phyloP scores from a whole-genome alignment of 2,329 filamentous ascomycete species.

The Geoglossum cookeanum region DNA sequence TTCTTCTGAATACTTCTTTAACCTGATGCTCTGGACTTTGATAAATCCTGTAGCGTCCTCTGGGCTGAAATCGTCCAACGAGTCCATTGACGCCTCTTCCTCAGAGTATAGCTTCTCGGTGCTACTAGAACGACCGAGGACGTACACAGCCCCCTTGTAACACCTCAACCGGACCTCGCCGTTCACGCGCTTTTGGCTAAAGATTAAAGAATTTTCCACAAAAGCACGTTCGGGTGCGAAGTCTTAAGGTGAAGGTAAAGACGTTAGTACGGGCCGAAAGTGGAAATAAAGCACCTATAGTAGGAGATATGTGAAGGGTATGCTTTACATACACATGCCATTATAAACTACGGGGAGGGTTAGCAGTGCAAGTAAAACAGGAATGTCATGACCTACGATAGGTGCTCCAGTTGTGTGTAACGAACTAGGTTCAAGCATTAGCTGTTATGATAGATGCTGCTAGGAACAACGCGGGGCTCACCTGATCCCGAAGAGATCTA shows the following conservation, averaged over 20 bases:
- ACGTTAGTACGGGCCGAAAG: too few species aligned
- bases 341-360: too few species aligned
- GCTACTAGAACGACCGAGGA: constrained; percentile 39
- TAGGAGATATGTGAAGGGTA: constrained; percentile 30
- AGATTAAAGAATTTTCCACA: constrained; percentile 43
- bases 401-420: constrained; percentile 46
- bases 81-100: constrained; percentile 50
- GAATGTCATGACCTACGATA: too few species aligned
- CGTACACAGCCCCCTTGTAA: constrained; percentile 47
- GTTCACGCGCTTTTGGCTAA: constrained; percentile 41
- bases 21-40: constrained; percentile 46
- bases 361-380: too few species aligned
- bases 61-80: constrained; percentile 47
- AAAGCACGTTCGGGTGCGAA: constrained; percentile 53
- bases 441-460: too few species aligned
- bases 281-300: constrained; percentile 43
- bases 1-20: constrained; percentile 30
- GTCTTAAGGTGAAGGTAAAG: too few species aligned
- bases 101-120: constrained; percentile 53
- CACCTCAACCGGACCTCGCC: constrained; percentile 40
- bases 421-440: too few species aligned
- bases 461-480: too few species aligned
- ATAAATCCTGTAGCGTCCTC: constrained; percentile 47
- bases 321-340: too few species aligned
- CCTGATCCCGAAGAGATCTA: constrained; percentile 48